Evolutionary conservation across 1,284 basidiomycete species (phyloP).

Genomic region (Sparassis latifolia): DNA sequence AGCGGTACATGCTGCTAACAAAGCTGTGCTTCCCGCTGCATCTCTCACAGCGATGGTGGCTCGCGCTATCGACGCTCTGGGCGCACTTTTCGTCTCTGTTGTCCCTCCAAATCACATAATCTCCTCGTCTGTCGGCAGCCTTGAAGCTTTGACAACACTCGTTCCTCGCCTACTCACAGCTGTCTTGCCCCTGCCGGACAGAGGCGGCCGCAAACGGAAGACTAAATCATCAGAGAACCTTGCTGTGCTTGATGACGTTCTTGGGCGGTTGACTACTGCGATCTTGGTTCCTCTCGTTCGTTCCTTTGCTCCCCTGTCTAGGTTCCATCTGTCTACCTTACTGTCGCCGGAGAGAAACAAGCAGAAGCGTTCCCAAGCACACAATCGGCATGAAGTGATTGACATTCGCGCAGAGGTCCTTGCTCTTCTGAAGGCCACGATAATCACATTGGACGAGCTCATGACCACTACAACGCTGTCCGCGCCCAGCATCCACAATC

Average conservation of each 20-base stretch:
- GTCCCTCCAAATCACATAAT: conserved; percentile 4
- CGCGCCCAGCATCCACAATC: conserved; percentile 3
- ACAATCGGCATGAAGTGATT: neutral
- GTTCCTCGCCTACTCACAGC: conserved; percentile 16
- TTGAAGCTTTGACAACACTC: conserved; percentile 12
- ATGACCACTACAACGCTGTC: neutral
- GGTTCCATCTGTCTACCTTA: conserved; percentile 7
- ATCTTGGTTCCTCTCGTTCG: conserved; percentile 21
- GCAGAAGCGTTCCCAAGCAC: neutral
- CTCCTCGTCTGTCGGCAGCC: conserved; percentile 4
- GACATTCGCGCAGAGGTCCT: conserved; percentile 20
- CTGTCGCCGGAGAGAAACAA: conserved; percentile 5
- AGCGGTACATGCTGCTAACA: conserved; percentile 7
- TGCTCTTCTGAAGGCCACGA: conserved; percentile 10
- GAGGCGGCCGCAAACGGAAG: neutral
- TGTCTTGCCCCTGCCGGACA: conserved; percentile 11
- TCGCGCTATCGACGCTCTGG: conserved; percentile 16
- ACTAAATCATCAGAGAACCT: neutral
- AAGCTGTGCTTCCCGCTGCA: conserved; percentile 8
- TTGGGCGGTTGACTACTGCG: conserved; percentile 14
- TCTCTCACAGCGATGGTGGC: conserved; percentile 9
- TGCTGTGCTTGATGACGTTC: conserved; percentile 11
- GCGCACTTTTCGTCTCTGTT: conserved; percentile 5
- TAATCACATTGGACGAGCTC: conserved; percentile 11
- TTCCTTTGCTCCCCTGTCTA: conserved; percentile 17